Conservation (phyloP, 345 rosid genomes). For the Mallotus nudiflorus region DNA sequence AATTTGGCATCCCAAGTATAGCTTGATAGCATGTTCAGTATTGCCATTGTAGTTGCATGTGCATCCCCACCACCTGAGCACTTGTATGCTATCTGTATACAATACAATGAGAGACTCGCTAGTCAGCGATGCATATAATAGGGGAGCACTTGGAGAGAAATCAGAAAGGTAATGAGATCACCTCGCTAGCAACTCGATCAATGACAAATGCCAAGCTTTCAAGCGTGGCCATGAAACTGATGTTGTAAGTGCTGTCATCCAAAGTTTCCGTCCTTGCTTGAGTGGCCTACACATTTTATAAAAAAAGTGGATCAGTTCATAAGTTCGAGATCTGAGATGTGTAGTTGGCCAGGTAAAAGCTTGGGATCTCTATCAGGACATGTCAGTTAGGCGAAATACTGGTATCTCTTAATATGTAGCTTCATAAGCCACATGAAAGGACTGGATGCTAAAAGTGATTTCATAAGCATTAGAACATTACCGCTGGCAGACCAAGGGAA, state of each 20-base stretch:
- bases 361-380: background rate
- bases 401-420: too few relatives aligned
- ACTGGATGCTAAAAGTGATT: too few relatives aligned
- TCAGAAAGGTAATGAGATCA: constrained; percentile 8
- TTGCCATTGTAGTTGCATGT: constrained; percentile 55
- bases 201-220: constrained; percentile 55
- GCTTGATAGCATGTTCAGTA: constrained; percentile 48
- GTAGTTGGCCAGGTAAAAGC: background rate
- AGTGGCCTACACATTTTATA: constrained; percentile 22
- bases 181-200: constrained; percentile 71
- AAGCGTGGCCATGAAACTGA: constrained; percentile 24
- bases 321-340: background rate
- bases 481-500: constrained; percentile 30
- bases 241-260: constrained; percentile 44
- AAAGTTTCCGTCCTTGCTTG: constrained; percentile 10
- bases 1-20: constrained; percentile 82
- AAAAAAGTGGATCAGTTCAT: too few relatives aligned
- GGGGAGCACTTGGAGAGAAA: background rate
- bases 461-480: constrained; percentile 9
- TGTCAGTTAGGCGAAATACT: too few relatives aligned
- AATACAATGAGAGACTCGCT: too few relatives aligned
- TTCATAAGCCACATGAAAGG: too few relatives aligned
- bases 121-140: too few relatives aligned
- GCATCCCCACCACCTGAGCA: constrained; percentile 60
- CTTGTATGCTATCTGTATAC: constrained; percentile 56